Base-by-base conservation (phyloP, 179 eudicot species). In the Nepenthes alata region DNA sequence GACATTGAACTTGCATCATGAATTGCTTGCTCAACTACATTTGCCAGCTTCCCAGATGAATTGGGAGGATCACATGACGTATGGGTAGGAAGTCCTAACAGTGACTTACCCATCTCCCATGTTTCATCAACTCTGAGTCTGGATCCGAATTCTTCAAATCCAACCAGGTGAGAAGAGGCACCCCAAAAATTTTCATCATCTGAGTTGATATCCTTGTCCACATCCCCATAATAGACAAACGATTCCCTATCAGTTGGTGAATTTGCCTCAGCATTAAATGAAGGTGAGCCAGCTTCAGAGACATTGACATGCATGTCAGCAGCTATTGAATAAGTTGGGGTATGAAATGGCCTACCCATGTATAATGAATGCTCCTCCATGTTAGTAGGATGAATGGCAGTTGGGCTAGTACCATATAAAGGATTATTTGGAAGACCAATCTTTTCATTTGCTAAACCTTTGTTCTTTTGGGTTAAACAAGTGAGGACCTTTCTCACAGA, bases 251-350 rank as follows among this genome's bases (percentile, higher is more conserved):
- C 96, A 1, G 73, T 58, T 5, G 75, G 85, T 37, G 85, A 78
- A 64, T 49, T 82, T 9, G 72, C 77, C n/a, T 79, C 85, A 0
- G 53, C 25, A 3, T 68, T 58, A 11, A 61, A 9, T 10, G 57
- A 71, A 13, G 87, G 83, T 5, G 96, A 86, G 37, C 86, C 73
- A 2, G 71, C 63, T 39, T 91, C 96, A 1, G 96, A 89, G 41
- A 86, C 75, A 79, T 89, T 96, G 8, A 41, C 45, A 41, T 4
- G 45, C 84, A 91, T 61, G 63, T 91, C 96, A 0, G 96, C 89
- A 57, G 95, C 95, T 9, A 86, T 78, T 1, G 98, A 93, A 61
- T 65, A 70, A 10, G 74, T 61, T 11, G 70, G 77, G 2, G 67
- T 57, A 35, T 47, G 60, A 15, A 57, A 6, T 37, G 63, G 55